phyloP scores from a whole-genome alignment of 2,329 filamentous ascomycete species.

The Fusarium transvaalense region DNA sequence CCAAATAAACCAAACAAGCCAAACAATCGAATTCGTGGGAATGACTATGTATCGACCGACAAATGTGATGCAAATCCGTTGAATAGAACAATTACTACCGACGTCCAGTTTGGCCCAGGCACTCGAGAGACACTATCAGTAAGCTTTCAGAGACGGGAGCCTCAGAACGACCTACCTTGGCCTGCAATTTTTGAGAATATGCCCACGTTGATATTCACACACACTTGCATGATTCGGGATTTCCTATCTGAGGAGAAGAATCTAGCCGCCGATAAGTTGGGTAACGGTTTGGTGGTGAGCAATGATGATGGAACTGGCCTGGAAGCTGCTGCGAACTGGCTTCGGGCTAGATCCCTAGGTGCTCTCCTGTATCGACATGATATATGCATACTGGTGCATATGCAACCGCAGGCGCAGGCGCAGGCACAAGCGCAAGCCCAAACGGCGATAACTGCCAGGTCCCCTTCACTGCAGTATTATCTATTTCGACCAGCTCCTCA shows the following conservation, averaged over 20 bases:
- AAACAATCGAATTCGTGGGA: background rate
- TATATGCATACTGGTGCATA: slow-evolving; percentile 58
- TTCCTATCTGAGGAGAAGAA: slow-evolving; percentile 40
- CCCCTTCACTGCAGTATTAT: slow-evolving; percentile 51
- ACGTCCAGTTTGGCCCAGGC: slow-evolving; percentile 37
- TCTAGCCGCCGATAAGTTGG: slow-evolving; percentile 33
- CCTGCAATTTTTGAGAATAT: slow-evolving; percentile 44
- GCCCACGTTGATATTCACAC: slow-evolving; percentile 51
- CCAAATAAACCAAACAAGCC: background rate
- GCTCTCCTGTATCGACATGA: slow-evolving; percentile 51
- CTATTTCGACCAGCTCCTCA: slow-evolving; percentile 52
- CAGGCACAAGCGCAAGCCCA: background rate
- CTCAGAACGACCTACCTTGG: slow-evolving; percentile 42
- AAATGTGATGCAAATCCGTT: background rate
- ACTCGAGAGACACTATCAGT: slow-evolving; percentile 23
- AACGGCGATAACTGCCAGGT: background rate
- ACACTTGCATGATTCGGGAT: slow-evolving; percentile 52
- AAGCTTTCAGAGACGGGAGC: slow-evolving; percentile 21
- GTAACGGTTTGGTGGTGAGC: slow-evolving; percentile 41
- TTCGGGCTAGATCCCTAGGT: slow-evolving; percentile 54
- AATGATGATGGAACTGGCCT: slow-evolving; percentile 37
- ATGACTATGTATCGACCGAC: background rate
- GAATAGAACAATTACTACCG: slow-evolving; percentile 19
- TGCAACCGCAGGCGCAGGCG: slow-evolving; percentile 25
- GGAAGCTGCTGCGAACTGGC: slow-evolving; percentile 50